Base-by-base conservation (phyloP, 108 stramenopile species). In the Cylindrotheca closterium region DNA sequence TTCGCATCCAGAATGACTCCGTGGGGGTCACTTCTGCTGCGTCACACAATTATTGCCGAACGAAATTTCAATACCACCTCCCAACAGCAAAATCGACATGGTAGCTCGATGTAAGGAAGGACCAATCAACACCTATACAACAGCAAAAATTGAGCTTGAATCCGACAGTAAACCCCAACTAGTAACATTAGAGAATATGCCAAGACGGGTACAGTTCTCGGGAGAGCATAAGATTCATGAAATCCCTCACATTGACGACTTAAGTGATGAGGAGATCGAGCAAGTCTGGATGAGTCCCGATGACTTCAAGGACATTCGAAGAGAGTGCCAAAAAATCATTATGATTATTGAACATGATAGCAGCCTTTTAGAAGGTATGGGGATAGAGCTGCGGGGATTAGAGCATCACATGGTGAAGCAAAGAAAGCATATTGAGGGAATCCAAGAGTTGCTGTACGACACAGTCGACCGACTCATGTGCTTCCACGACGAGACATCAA, bases 211-310 rank as follows among this genome's bases (percentile, higher is more conserved):
- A n/a, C n/a, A n/a, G n/a, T n/a, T n/a, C n/a, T n/a, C n/a, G n/a
- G n/a, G n/a, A n/a, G n/a, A n/a, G n/a, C n/a, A 58, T 23, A 33
- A 58, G 10, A 5, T 64, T 23, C 31, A 53, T 7, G 63, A 64
- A 24, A 64, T 64, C 19, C 63, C 51, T 33, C 63, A 64, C 49
- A 64, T 64, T 25, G 49, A 64, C 25, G 63, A 64, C 21, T 31
- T 64, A 25, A 33, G 51, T 2, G 45, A 53, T 1, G 52, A 52
- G 19, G 63, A 64, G 30, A 30, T 64, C 2, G 23, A 30, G 7
- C 32, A 53, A 53, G 52, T 64, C 5, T 64, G 63, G 63, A 47
- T 53, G 30, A 32, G 26, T 15, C 4, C 30, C 31, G 58, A 58
- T 19, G 58, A 58, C 23, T 22, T 33, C 12, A 21, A 33, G 23